Conservation (phyloP, 768 basidiomycete genomes). For the Kwoniella mangroviensis region DNA sequence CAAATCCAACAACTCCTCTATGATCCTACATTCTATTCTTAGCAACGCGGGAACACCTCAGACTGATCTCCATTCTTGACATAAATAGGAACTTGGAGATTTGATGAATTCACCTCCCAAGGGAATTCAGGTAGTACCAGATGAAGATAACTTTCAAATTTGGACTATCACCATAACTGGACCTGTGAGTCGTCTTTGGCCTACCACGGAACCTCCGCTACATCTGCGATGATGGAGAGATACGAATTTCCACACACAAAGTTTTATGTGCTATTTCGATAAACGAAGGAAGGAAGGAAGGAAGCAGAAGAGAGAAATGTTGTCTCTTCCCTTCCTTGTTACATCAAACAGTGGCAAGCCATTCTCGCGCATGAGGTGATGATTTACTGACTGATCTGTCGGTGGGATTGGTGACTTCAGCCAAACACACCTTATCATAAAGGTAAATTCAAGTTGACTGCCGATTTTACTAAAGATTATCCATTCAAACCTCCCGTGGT, state of each 20-base stretch:
- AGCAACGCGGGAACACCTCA: too few species aligned
- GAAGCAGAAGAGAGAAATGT: too few species aligned
- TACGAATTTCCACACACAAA: too few species aligned
- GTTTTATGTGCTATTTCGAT: too few species aligned
- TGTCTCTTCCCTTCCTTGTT: too few species aligned
- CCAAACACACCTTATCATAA: slow-evolving; percentile 52
- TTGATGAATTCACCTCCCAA: slow-evolving; percentile 42
- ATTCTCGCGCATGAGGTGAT: too few species aligned
- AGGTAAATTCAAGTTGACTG: slow-evolving; percentile 53
- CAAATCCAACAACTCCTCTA: too few species aligned
- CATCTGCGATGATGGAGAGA: background rate
- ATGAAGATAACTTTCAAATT: slow-evolving; percentile 52
- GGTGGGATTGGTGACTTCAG: slow-evolving; percentile 11
- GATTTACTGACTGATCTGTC: too few species aligned
- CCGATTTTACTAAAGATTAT: slow-evolving; percentile 55
- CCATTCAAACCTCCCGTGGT: slow-evolving; percentile 57
- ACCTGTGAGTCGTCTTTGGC: slow-evolving; percentile 45
- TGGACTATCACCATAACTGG: slow-evolving; percentile 54
- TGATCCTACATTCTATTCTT: too few species aligned
- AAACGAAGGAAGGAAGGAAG: too few species aligned
- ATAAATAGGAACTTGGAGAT: slow-evolving; percentile 47
- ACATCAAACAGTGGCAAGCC: too few species aligned
- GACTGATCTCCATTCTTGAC: background rate
- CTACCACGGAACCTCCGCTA: too few species aligned
- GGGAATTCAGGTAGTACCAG: slow-evolving; percentile 46